Base-by-base conservation (phyloP, 805 yeast species). In the Metschnikowia peoriensis region DNA sequence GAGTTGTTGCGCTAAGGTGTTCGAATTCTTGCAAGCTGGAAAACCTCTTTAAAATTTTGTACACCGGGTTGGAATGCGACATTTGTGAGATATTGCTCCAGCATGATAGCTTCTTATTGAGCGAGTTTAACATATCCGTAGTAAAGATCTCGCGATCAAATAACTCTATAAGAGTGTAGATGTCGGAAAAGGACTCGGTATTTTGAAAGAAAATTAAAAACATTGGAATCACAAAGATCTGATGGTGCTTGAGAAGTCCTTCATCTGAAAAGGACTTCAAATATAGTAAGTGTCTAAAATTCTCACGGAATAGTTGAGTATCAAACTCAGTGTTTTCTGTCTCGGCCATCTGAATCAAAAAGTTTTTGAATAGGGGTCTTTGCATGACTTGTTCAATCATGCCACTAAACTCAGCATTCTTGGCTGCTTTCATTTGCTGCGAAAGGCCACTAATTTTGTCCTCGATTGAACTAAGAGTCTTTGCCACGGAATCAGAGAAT, bases 201-300 rank as follows among this genome's bases (percentile, higher is more conserved):
- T 50, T 48, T 17, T 65, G 67, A 52, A 73, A 73, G 27, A 70
- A 41, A 6, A 71, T 49, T 38, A 75, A 59, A 12, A 71, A 59
- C 10, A 68, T 46, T 8, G 79, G 79, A 11, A 75, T 71, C 46
- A 74, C 60, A 45, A 75, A 72, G 2, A 60, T 58, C 51, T 72
- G 77, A 51, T 75, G 79, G 50, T 71, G 76, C 49, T 68, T 71
- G 38, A 61, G 63, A 38, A 75, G 62, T 1, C 76, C 76, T 44
- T 63, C 66, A 22, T 68, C 72, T 1, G 75, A 66, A 27, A 74
- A 61, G 5, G 76, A 68, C 53, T 71, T 72, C 34, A 73, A 61
- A 57, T 71, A 74, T 16, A 75, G 64, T 45, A 75, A 56, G 37
- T 58, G 59, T 46, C 59, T 64, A 58, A 66, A 74, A 44, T 68